Base-by-base conservation (phyloP, 2,329 filamentous ascomycete genomes). In the Stagonosporopsis chrysanthemi region DNA sequence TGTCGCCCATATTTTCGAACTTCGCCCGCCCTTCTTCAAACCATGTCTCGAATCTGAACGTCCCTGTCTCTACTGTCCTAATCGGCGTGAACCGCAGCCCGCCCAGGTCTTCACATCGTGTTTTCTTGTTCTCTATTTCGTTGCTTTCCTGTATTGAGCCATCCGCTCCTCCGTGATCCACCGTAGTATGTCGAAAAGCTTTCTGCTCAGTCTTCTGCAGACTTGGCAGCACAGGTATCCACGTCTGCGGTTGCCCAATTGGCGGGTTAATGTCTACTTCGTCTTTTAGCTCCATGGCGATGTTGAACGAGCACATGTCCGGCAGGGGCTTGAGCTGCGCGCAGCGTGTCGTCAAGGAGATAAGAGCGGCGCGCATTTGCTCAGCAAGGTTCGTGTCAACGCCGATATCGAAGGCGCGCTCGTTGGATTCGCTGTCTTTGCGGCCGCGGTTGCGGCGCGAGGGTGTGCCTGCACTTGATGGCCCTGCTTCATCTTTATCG, bases 211-310 rank as follows among this genome's bases (percentile, higher is more conserved):
- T 73, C 64, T 72, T 74, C 64, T 78, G 76, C 46, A 77, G 36
- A 42, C 78, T 79, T 6, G 82, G 81, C 65, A 87, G 82, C 39
- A 83, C 83, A 11, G 86, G 85, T 52, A 88, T 82, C 86, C 86
- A 88, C 6, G 81, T 78, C 68, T 86, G 83, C 61, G 80, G 78
- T 63, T 87, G 78, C 36, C 72, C 74, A 28, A 81, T 64, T 1
- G 81, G 81, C 28, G 80, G 75, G 35, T 78, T 74, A 28, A 79
- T 80, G 11, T 82, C 76, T 0, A 80, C 81, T 38, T 87, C 81
- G 22, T 89, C 84, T 38, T 84, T 85, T 61, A 93, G 73, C 75
- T 94, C 90, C 38, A 94, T 83, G 0, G 88, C 88, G n/a, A 94
- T 75, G 0, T 89, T 91, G 73, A 90, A 94, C 0, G 88, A 90